These are phyloP conservation scores for Aciculosporium take DNA, from an alignment of 2,329 filamentous ascomycete genomes.

Conservation along the genomic window DNA sequence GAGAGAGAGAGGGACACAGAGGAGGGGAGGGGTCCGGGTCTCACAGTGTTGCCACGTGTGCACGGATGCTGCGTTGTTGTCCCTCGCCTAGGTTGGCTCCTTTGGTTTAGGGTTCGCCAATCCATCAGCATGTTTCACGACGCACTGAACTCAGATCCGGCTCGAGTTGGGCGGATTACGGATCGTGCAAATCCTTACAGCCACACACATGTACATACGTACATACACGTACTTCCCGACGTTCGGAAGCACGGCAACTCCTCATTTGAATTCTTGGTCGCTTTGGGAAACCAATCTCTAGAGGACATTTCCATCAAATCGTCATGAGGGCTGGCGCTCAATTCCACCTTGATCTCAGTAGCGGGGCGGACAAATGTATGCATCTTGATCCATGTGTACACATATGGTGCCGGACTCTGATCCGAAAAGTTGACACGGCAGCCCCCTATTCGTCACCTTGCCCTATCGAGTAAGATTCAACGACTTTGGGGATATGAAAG, in stretches of 20 bases:
- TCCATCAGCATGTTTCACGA: background rate
- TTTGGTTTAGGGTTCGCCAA: background rate
- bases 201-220: background rate
- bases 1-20: too few relatives aligned
- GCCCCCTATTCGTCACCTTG: too few relatives aligned
- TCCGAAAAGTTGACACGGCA: background rate
- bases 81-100: background rate
- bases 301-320: background rate
- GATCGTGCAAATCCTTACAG: background rate
- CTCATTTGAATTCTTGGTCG: background rate
- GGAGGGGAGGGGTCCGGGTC: background rate
- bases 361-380: background rate
- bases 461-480: too few relatives aligned
- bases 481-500: too few relatives aligned
- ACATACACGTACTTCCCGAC: background rate
- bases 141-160: background rate
- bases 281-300: too few relatives aligned
- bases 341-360: too few relatives aligned
- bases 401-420: background rate
- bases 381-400: background rate
- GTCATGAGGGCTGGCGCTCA: background rate
- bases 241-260: background rate
- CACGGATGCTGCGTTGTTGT: background rate
- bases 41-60: constrained; percentile 1
- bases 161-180: background rate